These are phyloP conservation scores for Pelargonium australe DNA, from an alignment of 441 rosid species.

Conservation along the genomic window DNA sequence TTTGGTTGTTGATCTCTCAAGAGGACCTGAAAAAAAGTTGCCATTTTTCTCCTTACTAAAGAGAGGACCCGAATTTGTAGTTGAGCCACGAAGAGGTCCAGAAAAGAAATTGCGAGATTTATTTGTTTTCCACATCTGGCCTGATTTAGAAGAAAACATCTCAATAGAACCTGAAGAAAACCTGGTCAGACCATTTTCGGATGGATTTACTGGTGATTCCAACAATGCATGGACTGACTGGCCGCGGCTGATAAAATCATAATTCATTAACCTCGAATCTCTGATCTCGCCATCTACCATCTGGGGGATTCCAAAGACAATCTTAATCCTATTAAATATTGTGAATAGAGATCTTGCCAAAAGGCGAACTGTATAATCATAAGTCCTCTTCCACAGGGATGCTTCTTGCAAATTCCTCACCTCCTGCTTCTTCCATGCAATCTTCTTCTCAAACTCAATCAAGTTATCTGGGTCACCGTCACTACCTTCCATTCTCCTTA, in stretches of 20 bases:
- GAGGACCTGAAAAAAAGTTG: slow-evolving; percentile 72
- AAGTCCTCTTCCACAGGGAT: slow-evolving; percentile 85
- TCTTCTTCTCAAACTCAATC: slow-evolving; percentile 67
- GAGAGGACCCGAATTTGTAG: slow-evolving; percentile 45
- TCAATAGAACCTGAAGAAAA: slow-evolving; percentile 81
- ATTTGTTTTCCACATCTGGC: slow-evolving; percentile 39
- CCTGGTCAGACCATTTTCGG: slow-evolving; percentile 48
- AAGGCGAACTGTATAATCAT: slow-evolving; percentile 64
- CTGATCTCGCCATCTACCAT: slow-evolving; percentile 26
- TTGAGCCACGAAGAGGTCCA: slow-evolving; percentile 59
- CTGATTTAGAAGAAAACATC: slow-evolving; percentile 39
- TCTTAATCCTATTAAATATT: slow-evolving; percentile 48
- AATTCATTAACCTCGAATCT: slow-evolving; percentile 35
- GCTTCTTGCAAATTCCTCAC: slow-evolving; percentile 62
- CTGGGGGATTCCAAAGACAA: slow-evolving; percentile 58
- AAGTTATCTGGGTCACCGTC: slow-evolving; percentile 51
- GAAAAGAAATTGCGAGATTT: slow-evolving; percentile 57
- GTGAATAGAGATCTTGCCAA: slow-evolving; percentile 75
- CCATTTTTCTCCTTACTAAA: slow-evolving; percentile 35
- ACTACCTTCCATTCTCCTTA: slow-evolving; percentile 56
- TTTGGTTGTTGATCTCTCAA: slow-evolving; percentile 36
- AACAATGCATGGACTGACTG: slow-evolving; percentile 65
- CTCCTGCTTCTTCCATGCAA: slow-evolving; percentile 79
- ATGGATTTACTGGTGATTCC: slow-evolving; percentile 51
- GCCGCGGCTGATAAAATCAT: slow-evolving; percentile 52